Evolutionary conservation across 2,329 filamentous ascomycete genomes (phyloP), one percentile per base, ranked within the genome.

Genomic region (Tolypocladium ophioglossoides): DNA sequence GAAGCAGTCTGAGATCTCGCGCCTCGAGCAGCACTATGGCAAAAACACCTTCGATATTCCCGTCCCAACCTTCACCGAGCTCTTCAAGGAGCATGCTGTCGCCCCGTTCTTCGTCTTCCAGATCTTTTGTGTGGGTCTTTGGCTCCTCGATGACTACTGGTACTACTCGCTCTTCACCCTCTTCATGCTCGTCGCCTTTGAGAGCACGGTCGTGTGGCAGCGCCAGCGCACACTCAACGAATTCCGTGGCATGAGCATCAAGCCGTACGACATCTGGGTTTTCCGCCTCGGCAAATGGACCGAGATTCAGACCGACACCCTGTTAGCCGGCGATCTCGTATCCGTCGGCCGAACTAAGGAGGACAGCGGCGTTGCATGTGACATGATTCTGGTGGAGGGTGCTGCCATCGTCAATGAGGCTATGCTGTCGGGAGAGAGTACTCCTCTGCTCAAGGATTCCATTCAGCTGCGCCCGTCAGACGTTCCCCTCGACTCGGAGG

Each of bases 61-160:
- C 8, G 91, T 99, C 14, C 94, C 95, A 4, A 92, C 88, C 12
- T 99, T 99, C 63, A 84, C 87, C 52, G 94, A 99, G 74, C 82
- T 99, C 51, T 99, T 96, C 81, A 89, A 95, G 72, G 94, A 99
- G 72, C 95, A 99, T 70, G 92, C 95, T 27, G 95, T 99, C 24
- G 95, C 95, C 24, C 94, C 94, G 6, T 99, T 99, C 78, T 99
- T 99, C 73, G 91, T 99, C 59, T 99, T 99, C 75, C 94, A 99
- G 77, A 79, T 99, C 57, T 99, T 99, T 77, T 99, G 95, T 64
- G 94, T 99, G 55, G 95, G 94, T 18, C 76, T 99, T 57, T 99
- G 94, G 94, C 89, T 97, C 85, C 76, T 99, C 67, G 94, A 99
- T 67, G 95, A 99, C 73, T 99, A 97, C 74, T 99, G 95, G 94